A percentile compares a stretch with the other conserved stretches of the same genome.
Evolutionary conservation across 192 early-diverging fungal genomes (phyloP).

Genomic region (Coemansia sp.): DNA sequence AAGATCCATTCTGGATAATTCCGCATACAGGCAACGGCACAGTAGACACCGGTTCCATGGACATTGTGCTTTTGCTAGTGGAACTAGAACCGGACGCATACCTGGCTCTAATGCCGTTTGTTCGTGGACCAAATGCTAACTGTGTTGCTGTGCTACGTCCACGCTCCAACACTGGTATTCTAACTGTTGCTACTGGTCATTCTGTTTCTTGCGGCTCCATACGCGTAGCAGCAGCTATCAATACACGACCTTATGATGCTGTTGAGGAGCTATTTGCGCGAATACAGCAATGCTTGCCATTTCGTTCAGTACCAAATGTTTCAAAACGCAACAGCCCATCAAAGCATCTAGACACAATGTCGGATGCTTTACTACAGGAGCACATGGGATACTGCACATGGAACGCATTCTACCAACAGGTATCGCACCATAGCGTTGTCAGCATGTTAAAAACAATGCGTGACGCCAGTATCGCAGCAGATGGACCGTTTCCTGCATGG

Average conservation of each 20-base stretch:
- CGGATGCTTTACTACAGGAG: background rate
- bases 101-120: slow-evolving; percentile 33
- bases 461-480: background rate
- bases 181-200: background rate
- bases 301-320: background rate
- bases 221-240: slow-evolving; percentile 27
- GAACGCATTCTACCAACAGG: slow-evolving; percentile 44
- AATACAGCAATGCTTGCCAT: slow-evolving; percentile 11
- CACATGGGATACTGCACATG: slow-evolving; percentile 44
- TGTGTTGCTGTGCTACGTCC: slow-evolving; percentile 9
- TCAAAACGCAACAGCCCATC: background rate
- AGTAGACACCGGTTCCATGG: slow-evolving; percentile 12
- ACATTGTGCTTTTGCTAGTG: slow-evolving; percentile 18
- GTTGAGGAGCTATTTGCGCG: slow-evolving; percentile 23
- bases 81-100: slow-evolving; percentile 21
- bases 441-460: slow-evolving; percentile 14
- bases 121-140: background rate
- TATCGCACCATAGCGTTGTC: slow-evolving; percentile 20
- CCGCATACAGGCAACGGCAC: slow-evolving; percentile 8
- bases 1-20: slow-evolving; percentile 36
- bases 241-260: slow-evolving; percentile 20
- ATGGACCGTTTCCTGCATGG: slow-evolving; percentile 25
- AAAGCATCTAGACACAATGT: background rate
- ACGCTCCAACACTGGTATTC: background rate
- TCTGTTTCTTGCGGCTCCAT: background rate